Evolutionary conservation across 2,329 filamentous ascomycete species (phyloP).

Genomic region (Arthrobotrys musiformis): DNA sequence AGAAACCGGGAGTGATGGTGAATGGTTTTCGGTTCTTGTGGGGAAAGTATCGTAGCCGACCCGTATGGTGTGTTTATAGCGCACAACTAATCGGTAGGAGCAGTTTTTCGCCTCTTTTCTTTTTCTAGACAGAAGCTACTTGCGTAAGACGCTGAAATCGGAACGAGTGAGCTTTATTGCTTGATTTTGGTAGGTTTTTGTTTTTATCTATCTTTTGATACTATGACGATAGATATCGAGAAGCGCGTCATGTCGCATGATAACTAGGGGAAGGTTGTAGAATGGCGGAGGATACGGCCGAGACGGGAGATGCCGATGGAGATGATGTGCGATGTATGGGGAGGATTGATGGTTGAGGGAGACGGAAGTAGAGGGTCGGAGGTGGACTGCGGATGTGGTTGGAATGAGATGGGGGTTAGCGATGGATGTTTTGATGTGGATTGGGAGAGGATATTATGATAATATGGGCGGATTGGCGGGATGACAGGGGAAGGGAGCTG

Average conservation of each 20-base stretch:
- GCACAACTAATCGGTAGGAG: neutral
- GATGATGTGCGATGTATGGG: neutral
- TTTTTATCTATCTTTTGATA: constrained; percentile 33
- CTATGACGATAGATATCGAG: constrained; percentile 19
- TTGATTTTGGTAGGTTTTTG: constrained; percentile 27
- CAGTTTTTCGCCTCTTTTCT: too few species aligned
- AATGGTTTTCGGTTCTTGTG: neutral
- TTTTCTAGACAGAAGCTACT: too few species aligned
- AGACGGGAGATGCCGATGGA: neutral
- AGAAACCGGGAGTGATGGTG: neutral
- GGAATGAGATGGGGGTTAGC: neutral
- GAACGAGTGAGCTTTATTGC: neutral
- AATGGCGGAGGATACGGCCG: constrained; percentile 11
- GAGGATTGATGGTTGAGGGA: neutral
- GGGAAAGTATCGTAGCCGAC: neutral
- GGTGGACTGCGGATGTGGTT: constrained; percentile 1
- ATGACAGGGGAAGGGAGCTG: constrained; percentile 7
- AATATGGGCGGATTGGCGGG: neutral
- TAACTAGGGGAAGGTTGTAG: neutral
- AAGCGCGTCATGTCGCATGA: constrained; percentile 54
- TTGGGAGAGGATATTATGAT: constrained; percentile 1
- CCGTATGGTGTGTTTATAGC: neutral
- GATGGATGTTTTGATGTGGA: constrained; percentile 16
- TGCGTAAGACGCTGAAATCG: too few species aligned
- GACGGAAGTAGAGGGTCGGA: neutral